phyloP scores from a whole-genome alignment of 1,284 basidiomycete genomes.

The Microbotryum violaceum region DNA sequence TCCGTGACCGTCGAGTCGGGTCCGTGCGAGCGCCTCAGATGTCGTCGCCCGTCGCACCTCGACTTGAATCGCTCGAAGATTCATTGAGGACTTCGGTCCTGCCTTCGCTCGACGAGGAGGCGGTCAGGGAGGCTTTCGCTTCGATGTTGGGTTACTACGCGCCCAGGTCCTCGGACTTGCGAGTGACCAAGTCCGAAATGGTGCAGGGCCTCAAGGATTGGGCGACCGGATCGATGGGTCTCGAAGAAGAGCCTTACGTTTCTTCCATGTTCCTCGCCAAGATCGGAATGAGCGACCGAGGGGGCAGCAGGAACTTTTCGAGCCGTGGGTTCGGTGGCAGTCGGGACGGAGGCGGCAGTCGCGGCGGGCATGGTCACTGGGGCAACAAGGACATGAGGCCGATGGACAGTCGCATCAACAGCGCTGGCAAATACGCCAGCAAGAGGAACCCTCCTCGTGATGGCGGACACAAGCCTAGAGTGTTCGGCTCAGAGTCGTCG shows the following conservation, averaged over 20 bases:
- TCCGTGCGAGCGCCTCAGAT: conserved; percentile 6
- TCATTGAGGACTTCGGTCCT: conserved; percentile 41
- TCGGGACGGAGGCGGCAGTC: not conserved
- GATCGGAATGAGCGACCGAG: conserved; percentile 38
- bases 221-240: conserved; percentile 52
- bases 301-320: not conserved
- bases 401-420: too few relatives aligned
- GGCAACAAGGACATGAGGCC: too few relatives aligned
- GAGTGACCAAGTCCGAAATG: conserved; percentile 48
- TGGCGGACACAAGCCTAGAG: too few relatives aligned
- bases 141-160: conserved; percentile 72
- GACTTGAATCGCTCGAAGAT: conserved; percentile 42
- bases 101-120: conserved; percentile 50
- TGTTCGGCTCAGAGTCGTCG: too few relatives aligned
- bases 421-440: too few relatives aligned
- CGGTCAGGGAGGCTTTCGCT: conserved; percentile 58
- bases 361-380: too few relatives aligned
- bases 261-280: conserved; percentile 48
- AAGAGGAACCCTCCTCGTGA: too few relatives aligned
- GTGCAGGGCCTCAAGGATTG: conserved; percentile 60
- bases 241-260: conserved; percentile 50
- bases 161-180: conserved; percentile 50
- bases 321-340: not conserved
- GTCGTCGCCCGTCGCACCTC: conserved; percentile 26
- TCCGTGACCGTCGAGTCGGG: conserved; percentile 1